Evolutionary conservation across 164 flowering plant genomes (phyloP).

Genomic region (Malania oleifera): DNA sequence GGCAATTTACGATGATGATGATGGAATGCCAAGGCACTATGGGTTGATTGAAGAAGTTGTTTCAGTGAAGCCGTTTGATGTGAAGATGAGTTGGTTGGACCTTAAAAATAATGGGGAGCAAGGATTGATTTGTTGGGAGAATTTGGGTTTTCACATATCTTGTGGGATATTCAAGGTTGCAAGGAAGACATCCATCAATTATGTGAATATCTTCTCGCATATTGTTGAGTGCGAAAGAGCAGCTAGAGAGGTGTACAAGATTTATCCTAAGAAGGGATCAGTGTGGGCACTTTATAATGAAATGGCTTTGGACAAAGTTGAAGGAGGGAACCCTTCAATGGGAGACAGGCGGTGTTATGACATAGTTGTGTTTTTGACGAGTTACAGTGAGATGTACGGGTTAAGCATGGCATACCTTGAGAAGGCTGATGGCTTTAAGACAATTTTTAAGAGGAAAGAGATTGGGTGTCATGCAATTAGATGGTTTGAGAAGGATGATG

Average conservation of each 20-base stretch:
- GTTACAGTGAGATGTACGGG: constrained; percentile 74
- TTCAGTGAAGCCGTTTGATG: constrained; percentile 63
- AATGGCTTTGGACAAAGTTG: constrained; percentile 19
- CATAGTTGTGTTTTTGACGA: constrained; percentile 63
- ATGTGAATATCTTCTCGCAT: constrained; percentile 77
- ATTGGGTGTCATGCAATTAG: constrained; percentile 66
- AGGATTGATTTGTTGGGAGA: constrained; percentile 32
- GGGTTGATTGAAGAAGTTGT: constrained; percentile 68
- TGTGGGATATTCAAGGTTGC: constrained; percentile 75
- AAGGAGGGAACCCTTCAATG: constrained; percentile 9
- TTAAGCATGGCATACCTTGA: constrained; percentile 86
- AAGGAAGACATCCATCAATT: constrained; percentile 31
- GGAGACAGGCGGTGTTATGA: constrained; percentile 38
- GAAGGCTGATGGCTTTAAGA: constrained; percentile 74
- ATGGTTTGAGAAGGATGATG: constrained; percentile 58
- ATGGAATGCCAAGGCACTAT: constrained; percentile 93
- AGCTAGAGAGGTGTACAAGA: constrained; percentile 66
- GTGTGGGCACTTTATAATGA: constrained; percentile 81
- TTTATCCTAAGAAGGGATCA: constrained; percentile 84
- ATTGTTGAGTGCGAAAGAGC: constrained; percentile 69
- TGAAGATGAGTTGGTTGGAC: constrained; percentile 75
- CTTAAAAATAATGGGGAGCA: constrained; percentile 46
- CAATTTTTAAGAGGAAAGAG: constrained; percentile 69
- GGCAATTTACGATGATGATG: constrained; percentile 81
- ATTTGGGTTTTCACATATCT: constrained; percentile 41